Percentiles rank a stretch among this genome's conserved stretches.
These are phyloP conservation scores for Triticum timopheevii DNA, from an alignment of 176 grass and related monocot genomes.

Conservation along the genomic window DNA sequence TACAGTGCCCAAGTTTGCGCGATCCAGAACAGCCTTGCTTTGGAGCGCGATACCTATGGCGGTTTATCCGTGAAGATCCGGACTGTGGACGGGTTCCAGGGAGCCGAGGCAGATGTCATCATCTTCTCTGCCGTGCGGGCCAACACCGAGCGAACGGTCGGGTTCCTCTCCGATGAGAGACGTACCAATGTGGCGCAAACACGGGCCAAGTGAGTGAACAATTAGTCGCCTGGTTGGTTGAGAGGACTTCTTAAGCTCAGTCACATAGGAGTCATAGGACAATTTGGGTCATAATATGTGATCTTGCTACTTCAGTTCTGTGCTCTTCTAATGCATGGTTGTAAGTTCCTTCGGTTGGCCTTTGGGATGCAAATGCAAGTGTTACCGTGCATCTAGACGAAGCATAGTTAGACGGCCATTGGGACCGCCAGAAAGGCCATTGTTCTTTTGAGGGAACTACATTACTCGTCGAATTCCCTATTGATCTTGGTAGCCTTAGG, in stretches of 20 bases:
- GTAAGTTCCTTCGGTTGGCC: too few relatives aligned
- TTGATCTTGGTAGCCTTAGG: too few relatives aligned
- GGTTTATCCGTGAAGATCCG: slow-evolving; percentile 47
- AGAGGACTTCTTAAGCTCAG: neutral
- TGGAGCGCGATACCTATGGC: neutral
- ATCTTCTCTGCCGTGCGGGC: slow-evolving; percentile 57
- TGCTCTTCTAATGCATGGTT: too few relatives aligned
- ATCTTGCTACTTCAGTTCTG: neutral
- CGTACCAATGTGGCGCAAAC: slow-evolving; percentile 59
- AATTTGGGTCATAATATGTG: too few relatives aligned
- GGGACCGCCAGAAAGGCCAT: too few relatives aligned
- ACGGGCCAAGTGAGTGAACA: slow-evolving; percentile 40
- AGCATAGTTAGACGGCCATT: too few relatives aligned
- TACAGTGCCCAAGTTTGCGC: slow-evolving; percentile 45
- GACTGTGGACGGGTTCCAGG: slow-evolving; percentile 72
- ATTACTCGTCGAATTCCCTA: too few relatives aligned
- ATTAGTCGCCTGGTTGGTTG: too few relatives aligned
- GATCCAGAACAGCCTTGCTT: slow-evolving; percentile 38
- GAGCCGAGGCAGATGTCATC: slow-evolving; percentile 60
- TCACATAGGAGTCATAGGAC: too few relatives aligned
- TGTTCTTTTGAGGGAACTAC: too few relatives aligned
- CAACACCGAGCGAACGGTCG: slow-evolving; percentile 38
- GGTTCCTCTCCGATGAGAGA: slow-evolving; percentile 37
- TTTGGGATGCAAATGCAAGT: too few relatives aligned
- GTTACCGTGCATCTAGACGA: too few relatives aligned